Conservation (phyloP, 495 filamentous ascomycete genomes). For the Xanthoparmelia taractica region DNA sequence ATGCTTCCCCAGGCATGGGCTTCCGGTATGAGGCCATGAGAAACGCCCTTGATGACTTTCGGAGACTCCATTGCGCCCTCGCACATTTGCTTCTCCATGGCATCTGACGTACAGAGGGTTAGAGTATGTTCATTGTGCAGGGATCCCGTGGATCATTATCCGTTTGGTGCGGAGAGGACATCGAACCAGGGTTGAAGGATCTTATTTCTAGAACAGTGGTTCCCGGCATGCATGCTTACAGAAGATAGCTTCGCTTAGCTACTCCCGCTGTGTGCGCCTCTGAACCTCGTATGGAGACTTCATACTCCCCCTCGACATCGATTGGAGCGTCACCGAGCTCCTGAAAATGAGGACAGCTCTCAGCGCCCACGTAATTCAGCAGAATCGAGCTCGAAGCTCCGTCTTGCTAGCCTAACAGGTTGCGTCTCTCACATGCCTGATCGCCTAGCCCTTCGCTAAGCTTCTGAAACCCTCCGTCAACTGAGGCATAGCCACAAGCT, state of each 20-base stretch:
- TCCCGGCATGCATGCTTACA: not conserved
- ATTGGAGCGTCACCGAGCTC: no score
- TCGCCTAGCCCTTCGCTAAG: not conserved
- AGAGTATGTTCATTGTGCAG: no score
- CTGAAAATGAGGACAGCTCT: no score
- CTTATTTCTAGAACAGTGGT: not conserved
- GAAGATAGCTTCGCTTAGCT: not conserved
- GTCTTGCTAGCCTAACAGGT: no score
- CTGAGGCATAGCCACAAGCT: not conserved
- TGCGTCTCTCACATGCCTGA: not conserved
- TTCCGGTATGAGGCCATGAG: slow-evolving; percentile 39
- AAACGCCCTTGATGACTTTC: slow-evolving; percentile 34
- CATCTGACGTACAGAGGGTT: slow-evolving; percentile 16
- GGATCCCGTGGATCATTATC: no score
- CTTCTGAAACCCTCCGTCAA: no score
- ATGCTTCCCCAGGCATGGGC: slow-evolving; percentile 43
- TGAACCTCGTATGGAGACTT: not conserved
- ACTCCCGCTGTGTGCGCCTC: not conserved
- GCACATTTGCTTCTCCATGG: slow-evolving; percentile 34
- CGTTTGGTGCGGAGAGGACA: no score
- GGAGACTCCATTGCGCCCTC: slow-evolving; percentile 43
- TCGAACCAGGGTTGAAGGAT: no score
- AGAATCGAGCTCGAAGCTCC: no score
- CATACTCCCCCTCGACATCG: not conserved
- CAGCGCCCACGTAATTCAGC: no score